phyloP scores from a whole-genome alignment of 257 asterid genomes.

The Knoxia roxburghii region DNA sequence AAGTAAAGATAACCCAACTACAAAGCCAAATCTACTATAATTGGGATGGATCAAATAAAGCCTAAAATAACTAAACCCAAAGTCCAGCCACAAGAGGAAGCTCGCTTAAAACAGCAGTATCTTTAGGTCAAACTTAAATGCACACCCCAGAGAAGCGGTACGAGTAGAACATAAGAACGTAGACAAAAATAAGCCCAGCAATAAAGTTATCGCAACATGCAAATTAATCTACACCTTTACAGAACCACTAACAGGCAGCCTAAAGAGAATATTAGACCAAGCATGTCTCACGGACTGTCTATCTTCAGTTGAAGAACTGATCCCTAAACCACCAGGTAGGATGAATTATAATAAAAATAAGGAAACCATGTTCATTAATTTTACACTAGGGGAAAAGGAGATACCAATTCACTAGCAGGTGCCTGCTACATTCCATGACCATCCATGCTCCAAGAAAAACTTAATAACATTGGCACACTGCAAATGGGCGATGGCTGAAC shows the following conservation, averaged over 20 bases:
- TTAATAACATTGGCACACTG: constrained; percentile 59
- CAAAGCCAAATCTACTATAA: background rate
- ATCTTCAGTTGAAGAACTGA: background rate
- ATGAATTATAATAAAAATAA: background rate
- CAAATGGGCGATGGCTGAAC: constrained; percentile 54
- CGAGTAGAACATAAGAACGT: background rate
- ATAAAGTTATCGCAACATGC: background rate
- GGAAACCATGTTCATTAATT: background rate
- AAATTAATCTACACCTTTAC: background rate
- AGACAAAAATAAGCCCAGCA: background rate
- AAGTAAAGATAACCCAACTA: background rate
- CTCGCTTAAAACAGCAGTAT: background rate
- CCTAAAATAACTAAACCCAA: background rate
- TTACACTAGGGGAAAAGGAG: constrained; percentile 1
- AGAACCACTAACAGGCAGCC: background rate
- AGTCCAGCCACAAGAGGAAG: background rate
- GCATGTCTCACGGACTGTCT: background rate
- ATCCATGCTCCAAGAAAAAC: constrained; percentile 72
- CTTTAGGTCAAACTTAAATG: background rate
- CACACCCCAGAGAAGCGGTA: background rate
- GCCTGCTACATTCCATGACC: constrained; percentile 81
- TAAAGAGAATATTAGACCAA: background rate
- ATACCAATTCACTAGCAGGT: constrained; percentile 63
- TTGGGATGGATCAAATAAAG: background rate
- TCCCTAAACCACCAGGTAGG: background rate